Evolutionary conservation across 2,329 filamentous ascomycete genomes (phyloP), one percentile per base, ranked within the genome.

Genomic region (Albifimbria verrucaria): DNA sequence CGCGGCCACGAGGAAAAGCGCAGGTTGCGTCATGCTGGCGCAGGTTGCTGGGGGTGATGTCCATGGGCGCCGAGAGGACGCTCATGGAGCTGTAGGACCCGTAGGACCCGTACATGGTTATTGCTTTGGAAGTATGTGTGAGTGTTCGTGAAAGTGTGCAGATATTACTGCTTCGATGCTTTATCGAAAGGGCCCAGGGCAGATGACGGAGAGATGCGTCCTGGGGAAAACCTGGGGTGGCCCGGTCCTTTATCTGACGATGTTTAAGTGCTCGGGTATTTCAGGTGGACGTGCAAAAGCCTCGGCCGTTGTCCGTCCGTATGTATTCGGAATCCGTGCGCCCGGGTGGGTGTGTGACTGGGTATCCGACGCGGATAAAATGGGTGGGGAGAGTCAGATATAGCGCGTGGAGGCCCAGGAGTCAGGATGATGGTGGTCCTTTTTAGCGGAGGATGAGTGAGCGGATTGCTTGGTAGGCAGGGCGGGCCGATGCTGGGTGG

Each of bases 1-100:
- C 80, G 76, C 23, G 81, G 80, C 81, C 81, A 85, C 22, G 79
- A 82, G 24, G 81, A 59, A 77, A 84, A 23, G 81, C 81, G 69
- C 81, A 83, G 36, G 68, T 68, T 24, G 71, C 66, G 60, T 77
- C 75, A 58, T 72, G 68, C 42, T 66, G 66, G 56, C 66, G 67
- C 58, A 74, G 70, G 59, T 69, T 71, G 63, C 68, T 71, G 59
- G 65, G 65, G 20, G 71, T 65, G 57, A 80, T 78, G 57, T 78
- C 75, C 69, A 80, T 74, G 62, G 78, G 73, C 41, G 70, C 64
- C 1, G 75, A 68, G 49, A 65, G 60, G 57, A 69, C 65, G 67
- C 72, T 70, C 69, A 78, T 71, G 57, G 74, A 77, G 73, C 75
- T 77, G 66, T 78, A 79, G 52, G 75, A 78, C 50, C 75, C 72